These are phyloP conservation scores for Chlorella vulgaris DNA, from an alignment of 139 green algal genomes.

Conservation along the genomic window DNA sequence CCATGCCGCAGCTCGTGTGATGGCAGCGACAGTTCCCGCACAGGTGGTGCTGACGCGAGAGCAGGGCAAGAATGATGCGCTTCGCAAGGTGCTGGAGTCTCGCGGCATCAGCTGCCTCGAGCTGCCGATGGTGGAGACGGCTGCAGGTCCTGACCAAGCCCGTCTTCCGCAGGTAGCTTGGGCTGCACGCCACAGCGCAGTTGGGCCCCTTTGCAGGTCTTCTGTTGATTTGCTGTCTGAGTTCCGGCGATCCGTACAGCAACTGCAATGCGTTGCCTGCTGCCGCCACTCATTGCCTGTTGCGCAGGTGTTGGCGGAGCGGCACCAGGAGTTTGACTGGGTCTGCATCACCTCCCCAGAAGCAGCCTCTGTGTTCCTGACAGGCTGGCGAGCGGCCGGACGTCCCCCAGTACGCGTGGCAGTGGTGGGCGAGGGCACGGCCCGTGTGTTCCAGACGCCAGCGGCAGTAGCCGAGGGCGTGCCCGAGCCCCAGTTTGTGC, in stretches of 20 bases:
- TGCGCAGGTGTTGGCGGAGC: slow-evolving; percentile 10
- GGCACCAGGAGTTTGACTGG: slow-evolving; percentile 68
- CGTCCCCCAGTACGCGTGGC: slow-evolving; percentile 63
- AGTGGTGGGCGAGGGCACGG: slow-evolving; percentile 81
- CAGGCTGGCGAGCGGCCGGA: slow-evolving; percentile 78
- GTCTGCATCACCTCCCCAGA: slow-evolving; percentile 88
- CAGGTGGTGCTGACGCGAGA: slow-evolving; percentile 88
- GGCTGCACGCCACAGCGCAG: too few relatives aligned
- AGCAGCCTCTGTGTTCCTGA: slow-evolving; percentile 81
- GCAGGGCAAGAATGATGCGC: slow-evolving; percentile 84
- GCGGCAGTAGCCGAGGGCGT: slow-evolving; percentile 32
- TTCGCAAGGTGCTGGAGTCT: slow-evolving; percentile 53
- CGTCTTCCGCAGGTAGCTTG: slow-evolving; percentile 47
- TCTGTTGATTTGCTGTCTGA: too few relatives aligned
- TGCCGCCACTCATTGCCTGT: too few relatives aligned
- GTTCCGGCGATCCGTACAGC: too few relatives aligned
- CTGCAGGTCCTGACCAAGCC: slow-evolving; percentile 67
- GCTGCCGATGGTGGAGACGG: slow-evolving; percentile 84
- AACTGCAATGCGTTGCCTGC: too few relatives aligned
- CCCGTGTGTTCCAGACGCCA: slow-evolving; percentile 57
- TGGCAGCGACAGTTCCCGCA: not conserved
- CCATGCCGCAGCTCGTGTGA: not conserved
- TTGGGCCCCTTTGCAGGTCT: too few relatives aligned
- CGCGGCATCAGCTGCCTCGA: slow-evolving; percentile 68
- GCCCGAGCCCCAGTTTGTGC: slow-evolving; percentile 35